Evolutionary conservation across 192 early-diverging fungal genomes (phyloP), one percentile per base, ranked within the genome.

Genomic region (Pecoramyces ruminantium): DNA sequence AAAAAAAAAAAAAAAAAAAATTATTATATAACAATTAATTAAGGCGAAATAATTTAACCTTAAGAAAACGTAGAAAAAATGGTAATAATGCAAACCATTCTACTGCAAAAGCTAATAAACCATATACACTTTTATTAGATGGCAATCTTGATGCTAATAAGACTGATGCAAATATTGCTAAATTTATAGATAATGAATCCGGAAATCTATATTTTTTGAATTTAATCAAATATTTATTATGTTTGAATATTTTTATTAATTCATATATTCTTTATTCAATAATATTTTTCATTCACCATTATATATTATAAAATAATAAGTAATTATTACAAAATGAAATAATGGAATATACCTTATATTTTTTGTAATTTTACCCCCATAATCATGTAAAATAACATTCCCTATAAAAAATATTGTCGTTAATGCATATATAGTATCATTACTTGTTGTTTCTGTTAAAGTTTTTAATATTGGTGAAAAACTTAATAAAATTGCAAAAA

Each of bases 21-120:
- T n/a, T n/a, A n/a, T n/a, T n/a, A n/a, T n/a, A n/a, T n/a, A n/a
- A n/a, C n/a, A n/a, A n/a, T n/a, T n/a, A n/a, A n/a, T n/a, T n/a
- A n/a, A n/a, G n/a, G n/a, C n/a, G n/a, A n/a, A n/a, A n/a, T n/a
- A n/a, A n/a, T n/a, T n/a, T n/a, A 81, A 93, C 92, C 86, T 92
- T 88, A 28, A 92, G 85, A 80, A 94, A 90, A 79, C 96, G 88
- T 25, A 95, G 89, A 79, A 96, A 92, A 42, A 97, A 95, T 0
- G 97, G 97, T 82, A 98, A 95, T n/a, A 99, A 83, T 2, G 92
- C 96, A 87, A 99, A 99, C 90, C 95, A 94, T 81, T 92, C 88
- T 16, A 99, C 90, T 28, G 95, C 94, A 87, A 95, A 93, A 1
- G 92, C 86, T 86, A 97, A 86, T 79, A 99, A 89, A 0, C 91